These are phyloP conservation scores for Monosporascus sp. DNA, from an alignment of 2,329 filamentous ascomycete genomes.

Conservation along the genomic window DNA sequence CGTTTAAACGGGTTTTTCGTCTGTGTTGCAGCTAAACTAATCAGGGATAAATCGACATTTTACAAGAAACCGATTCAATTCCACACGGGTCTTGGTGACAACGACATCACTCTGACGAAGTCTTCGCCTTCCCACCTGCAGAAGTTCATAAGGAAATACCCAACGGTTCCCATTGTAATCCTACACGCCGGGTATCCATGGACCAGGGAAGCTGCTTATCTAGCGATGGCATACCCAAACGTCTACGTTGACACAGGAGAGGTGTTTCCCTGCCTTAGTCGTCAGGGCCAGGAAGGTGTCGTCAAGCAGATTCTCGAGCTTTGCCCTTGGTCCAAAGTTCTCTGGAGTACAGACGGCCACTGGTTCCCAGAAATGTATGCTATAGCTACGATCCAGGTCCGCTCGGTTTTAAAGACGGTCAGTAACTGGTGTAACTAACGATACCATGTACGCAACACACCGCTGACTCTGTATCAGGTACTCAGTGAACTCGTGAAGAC, in stretches of 20 bases:
- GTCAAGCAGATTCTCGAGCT: conserved; percentile 70
- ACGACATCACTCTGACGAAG: conserved; percentile 64
- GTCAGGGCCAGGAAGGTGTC: conserved; percentile 67
- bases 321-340: conserved; percentile 66
- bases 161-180: conserved; percentile 67
- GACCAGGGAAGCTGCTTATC: conserved; percentile 70
- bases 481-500: conserved; percentile 62
- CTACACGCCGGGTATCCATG: conserved; percentile 80
- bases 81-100: conserved; percentile 77
- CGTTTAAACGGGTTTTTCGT: conserved; percentile 67
- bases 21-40: conserved; percentile 54
- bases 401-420: conserved; percentile 64
- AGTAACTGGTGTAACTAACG: conserved; percentile 11
- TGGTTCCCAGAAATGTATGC: conserved; percentile 75
- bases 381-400: conserved; percentile 66
- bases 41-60: conserved; percentile 40
- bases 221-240: conserved; percentile 72
- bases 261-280: conserved; percentile 73
- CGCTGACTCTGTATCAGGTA: conserved; percentile 33
- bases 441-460: neutral
- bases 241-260: conserved; percentile 80
- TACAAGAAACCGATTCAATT: conserved; percentile 72
- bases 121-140: conserved; percentile 75
- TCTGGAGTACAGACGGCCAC: conserved; percentile 79
- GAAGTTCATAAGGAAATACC: conserved; percentile 63